Conservation (phyloP, 2,329 filamentous ascomycete genomes). For the Albophoma yamanashiensis region DNA sequence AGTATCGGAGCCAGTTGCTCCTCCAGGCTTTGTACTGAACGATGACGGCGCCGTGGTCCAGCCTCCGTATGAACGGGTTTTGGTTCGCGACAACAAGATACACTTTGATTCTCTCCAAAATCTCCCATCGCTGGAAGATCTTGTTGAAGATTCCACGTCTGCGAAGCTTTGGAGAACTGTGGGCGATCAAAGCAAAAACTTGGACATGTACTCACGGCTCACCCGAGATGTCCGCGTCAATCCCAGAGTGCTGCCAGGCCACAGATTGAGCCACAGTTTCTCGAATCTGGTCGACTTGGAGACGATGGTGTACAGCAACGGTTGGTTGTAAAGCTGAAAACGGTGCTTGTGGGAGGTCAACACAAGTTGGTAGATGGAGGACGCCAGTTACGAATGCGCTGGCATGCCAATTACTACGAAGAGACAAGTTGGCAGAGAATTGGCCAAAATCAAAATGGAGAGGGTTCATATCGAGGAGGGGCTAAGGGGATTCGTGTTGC, state of each 20-base stretch:
- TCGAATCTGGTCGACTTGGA: not conserved
- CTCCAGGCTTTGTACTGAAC: conserved; percentile 2
- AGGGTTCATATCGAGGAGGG: too few relatives aligned
- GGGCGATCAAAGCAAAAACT: conserved; percentile 5
- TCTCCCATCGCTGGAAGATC: conserved; percentile 13
- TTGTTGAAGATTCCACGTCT: conserved; percentile 3
- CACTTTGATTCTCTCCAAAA: conserved; percentile 17
- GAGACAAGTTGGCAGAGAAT: too few relatives aligned
- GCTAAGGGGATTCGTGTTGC: too few relatives aligned
- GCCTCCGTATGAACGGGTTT: not conserved
- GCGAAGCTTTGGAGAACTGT: not conserved
- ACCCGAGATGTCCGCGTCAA: conserved; percentile 8
- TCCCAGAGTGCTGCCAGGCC: not conserved
- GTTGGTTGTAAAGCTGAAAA: not conserved
- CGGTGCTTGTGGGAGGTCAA: not conserved
- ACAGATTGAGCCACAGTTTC: not conserved
- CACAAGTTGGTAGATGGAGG: not conserved
- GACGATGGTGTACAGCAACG: not conserved
- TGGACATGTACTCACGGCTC: conserved; percentile 11
- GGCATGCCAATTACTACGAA: not conserved
- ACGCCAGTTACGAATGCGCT: not conserved
- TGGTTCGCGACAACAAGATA: conserved; percentile 16
- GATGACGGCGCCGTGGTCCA: conserved; percentile 5
- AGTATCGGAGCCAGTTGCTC: conserved; percentile 2
- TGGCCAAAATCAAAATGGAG: not conserved